These are phyloP conservation scores for Eleusine coracana DNA, from an alignment of 176 grass and related monocot species.

Conservation along the genomic window DNA sequence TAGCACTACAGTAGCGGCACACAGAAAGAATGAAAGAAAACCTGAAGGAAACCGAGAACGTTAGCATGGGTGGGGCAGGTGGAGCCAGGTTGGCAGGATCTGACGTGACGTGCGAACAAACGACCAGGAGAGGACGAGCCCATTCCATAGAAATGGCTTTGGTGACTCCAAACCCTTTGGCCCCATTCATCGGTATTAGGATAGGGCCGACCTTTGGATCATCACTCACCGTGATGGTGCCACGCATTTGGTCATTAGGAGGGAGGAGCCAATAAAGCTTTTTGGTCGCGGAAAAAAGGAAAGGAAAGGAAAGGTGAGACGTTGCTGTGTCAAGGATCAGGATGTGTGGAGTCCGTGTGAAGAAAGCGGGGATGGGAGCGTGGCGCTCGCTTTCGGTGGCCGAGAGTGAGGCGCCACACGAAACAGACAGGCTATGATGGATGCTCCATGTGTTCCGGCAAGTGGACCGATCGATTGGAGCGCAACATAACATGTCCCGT, in stretches of 20 bases:
- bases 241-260: not conserved
- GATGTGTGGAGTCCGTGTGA: constrained; percentile 1
- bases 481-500: not conserved
- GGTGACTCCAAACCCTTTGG: not conserved
- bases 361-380: constrained; percentile 3
- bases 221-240: not conserved
- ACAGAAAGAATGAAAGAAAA: not conserved
- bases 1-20: not conserved
- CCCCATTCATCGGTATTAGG: not conserved
- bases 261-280: not conserved
- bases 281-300: not conserved
- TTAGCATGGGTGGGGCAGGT: not conserved
- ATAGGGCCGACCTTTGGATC: not conserved
- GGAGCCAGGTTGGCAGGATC: not conserved
- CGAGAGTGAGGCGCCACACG: not conserved
- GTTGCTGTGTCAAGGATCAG: constrained; percentile 25
- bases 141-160: not conserved
- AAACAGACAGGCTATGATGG: not conserved
- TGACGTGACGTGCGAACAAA: constrained; percentile 37
- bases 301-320: not conserved
- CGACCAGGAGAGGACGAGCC: not conserved
- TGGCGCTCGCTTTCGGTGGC: constrained; percentile 20
- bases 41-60: not conserved
- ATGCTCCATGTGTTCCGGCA: not conserved
- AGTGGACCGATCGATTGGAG: too few species aligned